Evolutionary conservation across 2,329 filamentous ascomycete genomes (phyloP).

Genomic region (Fusarium keratoplasticum): DNA sequence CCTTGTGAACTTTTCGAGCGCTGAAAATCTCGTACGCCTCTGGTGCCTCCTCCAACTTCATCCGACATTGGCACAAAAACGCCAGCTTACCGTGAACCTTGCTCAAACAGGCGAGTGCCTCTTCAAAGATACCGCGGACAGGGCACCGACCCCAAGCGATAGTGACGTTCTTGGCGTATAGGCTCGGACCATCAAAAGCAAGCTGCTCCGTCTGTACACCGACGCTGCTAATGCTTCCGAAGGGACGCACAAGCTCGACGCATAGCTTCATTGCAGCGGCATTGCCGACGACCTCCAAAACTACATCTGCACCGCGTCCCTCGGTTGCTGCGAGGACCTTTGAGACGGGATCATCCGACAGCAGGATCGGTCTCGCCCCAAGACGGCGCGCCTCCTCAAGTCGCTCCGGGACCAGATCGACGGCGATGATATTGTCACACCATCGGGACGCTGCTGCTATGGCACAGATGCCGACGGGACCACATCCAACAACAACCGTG

Average conservation of each 20-base stretch:
- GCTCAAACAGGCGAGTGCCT: conserved; percentile 8
- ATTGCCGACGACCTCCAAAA: conserved; percentile 17
- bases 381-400: not conserved
- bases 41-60: conserved; percentile 14
- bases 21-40: conserved; percentile 17
- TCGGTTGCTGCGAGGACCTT: conserved; percentile 9
- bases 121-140: conserved; percentile 14
- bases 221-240: conserved; percentile 9
- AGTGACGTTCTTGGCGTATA: conserved; percentile 16
- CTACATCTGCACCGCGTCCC: conserved; percentile 15
- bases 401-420: not conserved
- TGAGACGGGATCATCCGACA: not conserved
- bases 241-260: conserved; percentile 10
- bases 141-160: conserved; percentile 16
- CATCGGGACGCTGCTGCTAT: not conserved
- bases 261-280: conserved; percentile 7
- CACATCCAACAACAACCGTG: not conserved
- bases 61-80: conserved; percentile 9
- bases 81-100: conserved; percentile 8
- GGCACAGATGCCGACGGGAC: not conserved
- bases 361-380: not conserved
- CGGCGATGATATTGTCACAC: not conserved
- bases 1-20: conserved; percentile 3
- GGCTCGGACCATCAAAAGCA: not conserved
- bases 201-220: conserved; percentile 13